Evolutionary conservation across 2,329 filamentous ascomycete genomes (phyloP).

Genomic region (Penicillium sp.): DNA sequence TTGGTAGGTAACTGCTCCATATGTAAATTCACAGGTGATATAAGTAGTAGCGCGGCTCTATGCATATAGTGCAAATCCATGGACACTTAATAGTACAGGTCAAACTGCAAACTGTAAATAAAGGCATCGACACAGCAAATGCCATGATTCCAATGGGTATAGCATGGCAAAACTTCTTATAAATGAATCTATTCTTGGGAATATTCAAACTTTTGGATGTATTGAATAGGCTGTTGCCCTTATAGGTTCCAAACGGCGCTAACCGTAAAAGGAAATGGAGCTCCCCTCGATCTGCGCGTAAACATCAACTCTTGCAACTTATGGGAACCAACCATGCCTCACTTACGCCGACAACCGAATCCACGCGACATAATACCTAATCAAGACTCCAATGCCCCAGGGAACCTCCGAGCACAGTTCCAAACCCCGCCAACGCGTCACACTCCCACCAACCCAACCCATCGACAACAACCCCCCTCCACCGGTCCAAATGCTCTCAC

Average conservation of each 20-base stretch:
- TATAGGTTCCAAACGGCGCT: constrained; percentile 11
- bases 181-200: not conserved
- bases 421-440: constrained; percentile 34
- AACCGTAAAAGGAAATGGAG: constrained; percentile 19
- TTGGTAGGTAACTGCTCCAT: no score
- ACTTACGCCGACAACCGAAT: constrained; percentile 26
- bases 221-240: not conserved
- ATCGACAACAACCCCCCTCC: constrained; percentile 28
- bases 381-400: constrained; percentile 15
- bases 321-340: constrained; percentile 17
- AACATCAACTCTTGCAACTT: constrained; percentile 11
- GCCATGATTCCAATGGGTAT: no score
- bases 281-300: constrained; percentile 13
- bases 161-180: no score
- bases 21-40: no score
- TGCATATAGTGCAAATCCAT: no score
- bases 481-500: constrained; percentile 26
- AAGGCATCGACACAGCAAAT: no score
- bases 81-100: no score
- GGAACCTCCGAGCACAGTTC: constrained; percentile 29
- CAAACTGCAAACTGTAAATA: no score
- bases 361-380: constrained; percentile 11
- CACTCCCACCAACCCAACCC: constrained; percentile 28
- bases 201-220: no score
- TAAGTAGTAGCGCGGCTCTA: no score